phyloP scores from a whole-genome alignment of 345 rosid species.

The Eucalyptus leucophloia region DNA sequence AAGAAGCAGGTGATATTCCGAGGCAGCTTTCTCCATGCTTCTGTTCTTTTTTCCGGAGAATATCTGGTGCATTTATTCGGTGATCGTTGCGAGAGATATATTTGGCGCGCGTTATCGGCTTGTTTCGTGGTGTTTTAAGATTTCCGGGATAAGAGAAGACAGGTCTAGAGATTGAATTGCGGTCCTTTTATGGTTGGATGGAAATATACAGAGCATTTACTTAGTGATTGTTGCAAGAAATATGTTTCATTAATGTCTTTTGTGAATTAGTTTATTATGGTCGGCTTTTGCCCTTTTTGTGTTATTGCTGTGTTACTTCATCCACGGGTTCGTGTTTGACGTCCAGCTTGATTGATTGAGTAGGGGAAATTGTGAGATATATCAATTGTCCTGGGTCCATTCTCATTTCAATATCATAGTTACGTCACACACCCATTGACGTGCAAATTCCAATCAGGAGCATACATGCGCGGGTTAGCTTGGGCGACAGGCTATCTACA shows the following conservation, averaged over 20 bases:
- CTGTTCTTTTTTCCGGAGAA: background rate
- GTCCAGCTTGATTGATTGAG: background rate
- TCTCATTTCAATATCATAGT: background rate
- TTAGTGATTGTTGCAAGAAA: background rate
- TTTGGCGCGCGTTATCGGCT: background rate
- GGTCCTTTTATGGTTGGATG: background rate
- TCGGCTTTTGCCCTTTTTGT: background rate
- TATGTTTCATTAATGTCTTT: background rate
- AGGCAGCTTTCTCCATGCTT: background rate
- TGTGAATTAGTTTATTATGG: background rate
- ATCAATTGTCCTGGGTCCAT: background rate
- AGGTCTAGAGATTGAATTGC: background rate
- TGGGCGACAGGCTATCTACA: background rate
- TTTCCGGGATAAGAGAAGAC: background rate
- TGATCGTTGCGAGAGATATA: background rate
- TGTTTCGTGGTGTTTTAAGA: background rate
- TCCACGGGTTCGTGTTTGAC: background rate
- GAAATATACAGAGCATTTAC: background rate
- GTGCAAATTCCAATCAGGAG: background rate
- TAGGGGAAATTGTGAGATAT: background rate
- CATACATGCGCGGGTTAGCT: background rate
- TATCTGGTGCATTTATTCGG: background rate
- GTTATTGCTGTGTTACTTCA: background rate
- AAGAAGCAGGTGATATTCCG: slow-evolving; percentile 67
- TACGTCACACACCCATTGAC: background rate